Evolutionary conservation across 768 basidiomycete species (phyloP).

Genomic region (Cyathus striatus): DNA sequence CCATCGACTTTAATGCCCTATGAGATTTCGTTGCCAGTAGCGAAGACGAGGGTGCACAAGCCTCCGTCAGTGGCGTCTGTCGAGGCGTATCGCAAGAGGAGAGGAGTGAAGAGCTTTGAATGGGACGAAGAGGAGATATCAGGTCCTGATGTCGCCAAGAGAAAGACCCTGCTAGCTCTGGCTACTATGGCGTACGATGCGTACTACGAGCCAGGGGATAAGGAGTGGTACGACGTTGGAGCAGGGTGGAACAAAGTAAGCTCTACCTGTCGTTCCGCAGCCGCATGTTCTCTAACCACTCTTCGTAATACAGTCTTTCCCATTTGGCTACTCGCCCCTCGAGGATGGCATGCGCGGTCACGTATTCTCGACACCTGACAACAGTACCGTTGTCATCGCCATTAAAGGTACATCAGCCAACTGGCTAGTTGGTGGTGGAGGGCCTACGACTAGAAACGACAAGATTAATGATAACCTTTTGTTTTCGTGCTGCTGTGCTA

Average conservation of each 20-base stretch:
- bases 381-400: constrained; percentile 81
- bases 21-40: too few relatives aligned
- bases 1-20: too few relatives aligned
- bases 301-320: constrained; percentile 43
- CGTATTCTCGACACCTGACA: constrained; percentile 79
- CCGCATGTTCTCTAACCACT: neutral
- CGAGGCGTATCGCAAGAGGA: constrained; percentile 30
- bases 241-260: constrained; percentile 56
- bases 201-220: constrained; percentile 49
- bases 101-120: constrained; percentile 30
- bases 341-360: constrained; percentile 93
- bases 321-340: constrained; percentile 88
- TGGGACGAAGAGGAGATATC: constrained; percentile 66
- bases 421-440: constrained; percentile 61
- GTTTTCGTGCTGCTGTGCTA: constrained; percentile 94
- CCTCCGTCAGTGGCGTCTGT: constrained; percentile 42
- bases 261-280: neutral
- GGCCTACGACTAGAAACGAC: constrained; percentile 83
- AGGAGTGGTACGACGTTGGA: constrained; percentile 69
- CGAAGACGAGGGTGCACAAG: constrained; percentile 31
- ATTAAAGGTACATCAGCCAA: constrained; percentile 92
- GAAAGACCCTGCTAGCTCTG: constrained; percentile 67
- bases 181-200: constrained; percentile 92
- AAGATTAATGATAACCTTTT: constrained; percentile 94
- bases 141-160: constrained; percentile 69